Evolutionary conservation across 495 filamentous ascomycete species (phyloP).

Genomic region (Penicillium bialowiezense): DNA sequence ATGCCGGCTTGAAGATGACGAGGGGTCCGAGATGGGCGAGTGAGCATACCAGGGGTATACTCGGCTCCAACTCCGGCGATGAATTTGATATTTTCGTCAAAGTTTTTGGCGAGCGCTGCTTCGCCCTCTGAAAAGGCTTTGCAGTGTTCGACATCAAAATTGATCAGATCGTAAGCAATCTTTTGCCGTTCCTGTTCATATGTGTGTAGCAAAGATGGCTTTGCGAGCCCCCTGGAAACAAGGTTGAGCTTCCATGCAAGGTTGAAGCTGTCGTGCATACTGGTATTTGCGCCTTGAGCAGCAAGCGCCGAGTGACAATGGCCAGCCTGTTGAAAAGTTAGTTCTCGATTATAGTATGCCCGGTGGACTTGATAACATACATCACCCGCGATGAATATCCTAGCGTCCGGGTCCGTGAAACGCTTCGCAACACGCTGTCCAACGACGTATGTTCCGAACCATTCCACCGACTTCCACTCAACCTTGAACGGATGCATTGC

Average conservation of each 20-base stretch:
- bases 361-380: conserved; percentile 43
- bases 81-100: conserved; percentile 63
- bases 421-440: conserved; percentile 71
- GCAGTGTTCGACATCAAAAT: conserved; percentile 63
- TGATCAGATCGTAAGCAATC: conserved; percentile 69
- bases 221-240: conserved; percentile 59
- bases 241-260: conserved; percentile 81
- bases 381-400: conserved; percentile 80
- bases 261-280: conserved; percentile 78
- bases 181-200: conserved; percentile 72
- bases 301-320: conserved; percentile 86
- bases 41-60: conserved; percentile 59
- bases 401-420: conserved; percentile 59
- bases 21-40: conserved; percentile 23
- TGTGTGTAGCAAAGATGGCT: conserved; percentile 59
- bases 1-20: conserved; percentile 49
- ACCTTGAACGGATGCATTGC: conserved; percentile 66
- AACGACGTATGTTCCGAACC: conserved; percentile 62
- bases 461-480: conserved; percentile 63
- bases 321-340: conserved; percentile 29
- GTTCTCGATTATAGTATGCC: too few species aligned
- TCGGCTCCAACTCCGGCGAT: conserved; percentile 65
- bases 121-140: conserved; percentile 59
- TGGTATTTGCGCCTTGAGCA: conserved; percentile 86
- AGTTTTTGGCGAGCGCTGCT: conserved; percentile 57